Evolutionary conservation across 306 rosid genomes (phyloP).

Genomic region (cucumber (Cucumis sativus)): DNA sequence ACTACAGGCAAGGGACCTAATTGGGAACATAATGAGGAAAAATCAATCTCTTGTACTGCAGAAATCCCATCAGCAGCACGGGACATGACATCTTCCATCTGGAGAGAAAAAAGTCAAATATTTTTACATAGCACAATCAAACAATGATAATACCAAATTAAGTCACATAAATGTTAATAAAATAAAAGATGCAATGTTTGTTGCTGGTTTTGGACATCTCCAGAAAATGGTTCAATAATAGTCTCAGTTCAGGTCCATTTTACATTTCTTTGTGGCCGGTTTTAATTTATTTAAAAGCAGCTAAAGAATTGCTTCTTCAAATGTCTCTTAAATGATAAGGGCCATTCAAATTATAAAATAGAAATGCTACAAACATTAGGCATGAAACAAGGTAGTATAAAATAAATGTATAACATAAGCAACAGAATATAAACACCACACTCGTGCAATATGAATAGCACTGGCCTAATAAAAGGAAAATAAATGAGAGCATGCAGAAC

Average conservation of each 20-base stretch:
- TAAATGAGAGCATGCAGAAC: not conserved
- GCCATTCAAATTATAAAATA: not conserved
- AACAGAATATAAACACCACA: not conserved
- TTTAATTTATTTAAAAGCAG: not conserved
- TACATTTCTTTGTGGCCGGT: not conserved
- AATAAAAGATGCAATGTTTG: not conserved
- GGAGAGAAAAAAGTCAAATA: slow-evolving; percentile 1
- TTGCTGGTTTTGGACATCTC: not conserved
- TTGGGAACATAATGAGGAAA: slow-evolving; percentile 73
- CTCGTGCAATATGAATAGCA: not conserved
- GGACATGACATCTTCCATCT: slow-evolving; percentile 87
- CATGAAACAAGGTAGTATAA: not conserved
- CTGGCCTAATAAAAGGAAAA: not conserved
- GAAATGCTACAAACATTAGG: not conserved
- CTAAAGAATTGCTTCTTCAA: not conserved
- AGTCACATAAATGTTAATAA: not conserved
- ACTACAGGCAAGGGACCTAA: slow-evolving; percentile 88
- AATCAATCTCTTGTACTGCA: slow-evolving; percentile 64
- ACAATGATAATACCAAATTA: not conserved
- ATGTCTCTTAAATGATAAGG: not conserved
- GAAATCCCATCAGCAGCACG: slow-evolving; percentile 43
- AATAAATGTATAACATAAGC: not conserved
- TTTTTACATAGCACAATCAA: not conserved
- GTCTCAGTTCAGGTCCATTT: not conserved
- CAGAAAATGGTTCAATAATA: not conserved